Evolutionary conservation across 2,329 filamentous ascomycete genomes (phyloP), one percentile per base, ranked within the genome.

Genomic region (Penicillium sp.): DNA sequence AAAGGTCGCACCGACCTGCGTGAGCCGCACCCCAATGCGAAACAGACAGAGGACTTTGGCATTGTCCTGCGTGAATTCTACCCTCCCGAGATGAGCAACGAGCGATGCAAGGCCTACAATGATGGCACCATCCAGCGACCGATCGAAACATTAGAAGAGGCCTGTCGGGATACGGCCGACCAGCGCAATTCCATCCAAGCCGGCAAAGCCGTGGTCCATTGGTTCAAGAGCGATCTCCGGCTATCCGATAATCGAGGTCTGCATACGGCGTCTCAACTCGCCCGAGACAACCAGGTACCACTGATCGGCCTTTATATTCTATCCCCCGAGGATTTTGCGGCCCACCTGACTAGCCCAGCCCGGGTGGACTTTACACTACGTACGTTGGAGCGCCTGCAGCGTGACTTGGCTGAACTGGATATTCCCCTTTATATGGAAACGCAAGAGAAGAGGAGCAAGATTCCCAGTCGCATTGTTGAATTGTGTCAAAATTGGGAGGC

Each of bases 181-280:
- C 70, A 74, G 31, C 81, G 89, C 8, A 76, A 79, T 24, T 71
- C 75, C 1, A 80, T 89, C 11, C 58, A 75, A 1, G 75, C 81
- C 0, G 83, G 83, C 26, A 77, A 83, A 23, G 84, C 87, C 0
- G 87, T 96, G 0, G 83, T 96, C 0, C 90, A 96, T 73, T 96
- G 92, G 92, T 96, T 93, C 78, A 95, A 94, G 74, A 86, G 84
- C 66, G 92, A 96, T 70, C 74, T 96, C 47, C 83, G 92, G 2
- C 79, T 83, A 1, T 72, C 75, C 0, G 92, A 97, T 70, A 96
- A 96, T 69, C 87, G 83, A 8, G 84, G 84, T 0, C 72, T 96
- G 21, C 81, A 83, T 29, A 73, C 86, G 56, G 92, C 92, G 0
- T 86, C 83, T 51, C 75, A 85, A 53, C 80, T 81, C 45, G 90